Evolutionary conservation across 352 stramenopile genomes (phyloP).

Genomic region (Globisporangium barbulae): DNA sequence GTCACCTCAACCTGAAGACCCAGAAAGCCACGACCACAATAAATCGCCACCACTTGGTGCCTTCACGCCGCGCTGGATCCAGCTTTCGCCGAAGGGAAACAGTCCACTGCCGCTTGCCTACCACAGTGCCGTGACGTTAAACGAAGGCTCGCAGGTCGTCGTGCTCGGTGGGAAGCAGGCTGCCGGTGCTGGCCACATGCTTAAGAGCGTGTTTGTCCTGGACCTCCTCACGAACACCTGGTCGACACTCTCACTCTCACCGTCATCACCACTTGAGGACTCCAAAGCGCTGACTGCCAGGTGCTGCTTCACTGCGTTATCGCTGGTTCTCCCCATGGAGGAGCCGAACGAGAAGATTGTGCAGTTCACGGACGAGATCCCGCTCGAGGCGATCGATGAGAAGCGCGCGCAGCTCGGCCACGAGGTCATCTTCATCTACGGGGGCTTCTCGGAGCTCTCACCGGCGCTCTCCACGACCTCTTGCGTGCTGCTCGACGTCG

Average conservation of each 20-base stretch:
- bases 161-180: slow-evolving; percentile 45
- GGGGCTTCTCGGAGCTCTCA: slow-evolving; percentile 39
- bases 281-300: slow-evolving; percentile 21
- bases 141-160: slow-evolving; percentile 32
- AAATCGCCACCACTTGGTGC: not conserved
- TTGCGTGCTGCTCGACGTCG: slow-evolving; percentile 41
- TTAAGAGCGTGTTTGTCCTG: slow-evolving; percentile 39
- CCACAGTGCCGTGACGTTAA: slow-evolving; percentile 37
- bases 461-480: slow-evolving; percentile 22
- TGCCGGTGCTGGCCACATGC: slow-evolving; percentile 19
- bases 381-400: slow-evolving; percentile 15
- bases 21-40: not conserved
- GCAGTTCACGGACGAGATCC: slow-evolving; percentile 19
- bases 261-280: slow-evolving; percentile 2
- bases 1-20: not conserved
- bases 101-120: slow-evolving; percentile 50
- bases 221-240: slow-evolving; percentile 50
- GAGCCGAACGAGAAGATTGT: slow-evolving; percentile 17
- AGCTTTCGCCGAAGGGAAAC: slow-evolving; percentile 40
- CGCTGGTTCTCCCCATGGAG: slow-evolving; percentile 30
- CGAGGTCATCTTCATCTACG: slow-evolving; percentile 49
- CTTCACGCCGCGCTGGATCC: slow-evolving; percentile 26
- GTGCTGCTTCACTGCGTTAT: slow-evolving; percentile 32
- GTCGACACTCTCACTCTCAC: slow-evolving; percentile 23
- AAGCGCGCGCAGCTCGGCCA: slow-evolving; percentile 1